Conservation (phyloP, 352 stramenopile species). For the Phytopythium sindhum region DNA sequence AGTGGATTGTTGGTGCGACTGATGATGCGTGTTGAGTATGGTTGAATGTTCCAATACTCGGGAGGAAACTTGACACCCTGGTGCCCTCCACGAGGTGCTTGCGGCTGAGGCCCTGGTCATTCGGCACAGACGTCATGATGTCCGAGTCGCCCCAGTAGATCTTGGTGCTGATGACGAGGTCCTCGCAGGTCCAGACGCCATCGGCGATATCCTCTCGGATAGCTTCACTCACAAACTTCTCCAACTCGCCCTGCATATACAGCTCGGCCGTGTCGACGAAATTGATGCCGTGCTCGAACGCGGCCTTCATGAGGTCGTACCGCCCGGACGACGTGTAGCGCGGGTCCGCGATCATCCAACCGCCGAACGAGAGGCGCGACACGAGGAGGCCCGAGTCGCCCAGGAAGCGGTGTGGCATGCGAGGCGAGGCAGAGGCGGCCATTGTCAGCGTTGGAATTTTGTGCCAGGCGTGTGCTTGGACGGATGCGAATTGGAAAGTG, state of each 20-base stretch:
- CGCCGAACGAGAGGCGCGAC: conserved; percentile 27
- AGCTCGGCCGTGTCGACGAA: conserved; percentile 45
- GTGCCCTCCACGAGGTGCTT: conserved; percentile 32
- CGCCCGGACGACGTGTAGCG: conserved; percentile 11
- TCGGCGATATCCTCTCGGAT: conserved; percentile 33
- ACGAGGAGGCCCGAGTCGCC: conserved; percentile 32
- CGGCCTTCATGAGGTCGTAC: conserved; percentile 32
- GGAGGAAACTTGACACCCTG: too few relatives aligned
- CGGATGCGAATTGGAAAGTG: too few relatives aligned
- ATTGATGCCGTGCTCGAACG: conserved; percentile 39
- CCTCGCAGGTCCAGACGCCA: conserved; percentile 25
- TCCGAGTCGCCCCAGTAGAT: conserved; percentile 27
- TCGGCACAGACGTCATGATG: background rate
- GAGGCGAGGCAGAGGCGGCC: background rate
- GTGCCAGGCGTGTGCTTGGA: too few relatives aligned
- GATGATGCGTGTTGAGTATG: too few relatives aligned
- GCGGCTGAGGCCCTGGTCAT: conserved; percentile 22
- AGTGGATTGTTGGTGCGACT: too few relatives aligned
- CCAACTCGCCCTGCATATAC: conserved; percentile 28
- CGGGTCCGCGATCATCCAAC: conserved; percentile 21
- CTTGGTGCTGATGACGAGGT: conserved; percentile 51
- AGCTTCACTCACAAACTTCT: conserved; percentile 30
- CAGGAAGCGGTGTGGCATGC: conserved; percentile 33
- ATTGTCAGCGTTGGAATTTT: too few relatives aligned
- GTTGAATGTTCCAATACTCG: too few relatives aligned